Conservation (phyloP, 768 basidiomycete genomes). For the Trametes cubensis region DNA sequence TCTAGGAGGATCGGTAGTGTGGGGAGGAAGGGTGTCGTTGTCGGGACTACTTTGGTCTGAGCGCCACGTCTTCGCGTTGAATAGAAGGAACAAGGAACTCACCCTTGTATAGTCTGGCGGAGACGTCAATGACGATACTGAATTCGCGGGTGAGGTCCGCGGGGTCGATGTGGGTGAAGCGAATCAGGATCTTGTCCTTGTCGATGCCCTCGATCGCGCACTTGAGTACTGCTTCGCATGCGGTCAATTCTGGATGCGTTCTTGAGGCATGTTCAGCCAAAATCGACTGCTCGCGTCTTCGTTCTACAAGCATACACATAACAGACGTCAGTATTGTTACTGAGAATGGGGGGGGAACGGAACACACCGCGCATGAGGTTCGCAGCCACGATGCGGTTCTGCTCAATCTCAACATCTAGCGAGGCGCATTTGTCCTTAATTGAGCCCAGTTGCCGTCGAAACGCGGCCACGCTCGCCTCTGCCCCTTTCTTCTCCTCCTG, state of each 20-base stretch:
- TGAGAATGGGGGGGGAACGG: neutral
- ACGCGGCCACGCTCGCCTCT: constrained; percentile 58
- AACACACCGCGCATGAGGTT: constrained; percentile 65
- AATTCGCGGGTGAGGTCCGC: constrained; percentile 63
- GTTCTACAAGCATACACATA: constrained; percentile 47
- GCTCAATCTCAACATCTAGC: constrained; percentile 72
- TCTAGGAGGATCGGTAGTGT: constrained; percentile 68
- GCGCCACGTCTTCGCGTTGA: too few relatives aligned
- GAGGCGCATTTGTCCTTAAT: constrained; percentile 60
- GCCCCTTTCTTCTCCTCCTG: constrained; percentile 74
- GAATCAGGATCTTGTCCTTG: constrained; percentile 69
- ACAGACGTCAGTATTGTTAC: neutral
- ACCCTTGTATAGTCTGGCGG: constrained; percentile 68
- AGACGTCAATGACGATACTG: constrained; percentile 76
- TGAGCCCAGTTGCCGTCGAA: constrained; percentile 67
- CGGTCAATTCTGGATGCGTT: constrained; percentile 56
- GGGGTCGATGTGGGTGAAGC: constrained; percentile 68
- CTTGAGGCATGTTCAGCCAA: constrained; percentile 56
- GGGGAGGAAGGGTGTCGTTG: constrained; percentile 71
- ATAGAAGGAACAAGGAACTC: constrained; percentile 17
- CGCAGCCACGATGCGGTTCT: constrained; percentile 61
- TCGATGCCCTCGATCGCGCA: constrained; percentile 81
- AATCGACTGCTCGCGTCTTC: constrained; percentile 61
- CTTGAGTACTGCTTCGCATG: constrained; percentile 57
- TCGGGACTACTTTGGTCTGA: constrained; percentile 58